Conservation (phyloP, 2,329 filamentous ascomycete species). For the Aspergillus novofumigatus region DNA sequence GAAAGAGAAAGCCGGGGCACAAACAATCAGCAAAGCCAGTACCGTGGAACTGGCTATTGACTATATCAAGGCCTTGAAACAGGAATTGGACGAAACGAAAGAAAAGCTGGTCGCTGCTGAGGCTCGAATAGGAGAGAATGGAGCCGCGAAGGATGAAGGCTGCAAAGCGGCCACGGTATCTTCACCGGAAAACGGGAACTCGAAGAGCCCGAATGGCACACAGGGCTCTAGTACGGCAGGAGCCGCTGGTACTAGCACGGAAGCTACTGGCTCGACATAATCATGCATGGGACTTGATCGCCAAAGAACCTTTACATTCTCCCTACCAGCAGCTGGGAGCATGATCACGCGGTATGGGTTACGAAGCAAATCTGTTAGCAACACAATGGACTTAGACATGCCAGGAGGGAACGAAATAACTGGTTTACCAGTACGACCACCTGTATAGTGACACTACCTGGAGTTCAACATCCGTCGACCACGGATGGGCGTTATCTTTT, state of each 20-base stretch:
- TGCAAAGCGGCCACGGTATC: background rate
- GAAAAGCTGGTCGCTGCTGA: constrained; percentile 62
- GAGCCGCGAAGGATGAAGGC: background rate
- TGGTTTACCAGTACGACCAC: background rate
- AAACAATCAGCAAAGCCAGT: constrained; percentile 84
- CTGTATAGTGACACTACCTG: background rate
- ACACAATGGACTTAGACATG: background rate
- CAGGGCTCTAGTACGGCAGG: background rate
- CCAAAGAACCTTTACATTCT: background rate
- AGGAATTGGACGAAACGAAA: constrained; percentile 64
- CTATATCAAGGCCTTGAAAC: constrained; percentile 82
- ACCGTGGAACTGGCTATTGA: constrained; percentile 97
- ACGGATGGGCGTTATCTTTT: background rate
- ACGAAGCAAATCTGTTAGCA: constrained; percentile 3
- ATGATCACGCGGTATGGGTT: constrained; percentile 8
- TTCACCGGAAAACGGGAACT: constrained; percentile 1
- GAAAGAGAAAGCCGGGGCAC: constrained; percentile 46
- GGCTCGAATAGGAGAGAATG: constrained; percentile 47
- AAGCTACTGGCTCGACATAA: constrained; percentile 1
- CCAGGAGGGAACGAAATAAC: background rate
- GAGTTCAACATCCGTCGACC: background rate
- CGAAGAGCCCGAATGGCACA: background rate
- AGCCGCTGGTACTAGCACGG: background rate
- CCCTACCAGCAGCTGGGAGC: background rate
- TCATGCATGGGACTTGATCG: background rate